Evolutionary conservation across 2,329 filamentous ascomycete species (phyloP), one percentile per base, ranked within the genome.

Genomic region (Colletotrichum sansevieriae): DNA sequence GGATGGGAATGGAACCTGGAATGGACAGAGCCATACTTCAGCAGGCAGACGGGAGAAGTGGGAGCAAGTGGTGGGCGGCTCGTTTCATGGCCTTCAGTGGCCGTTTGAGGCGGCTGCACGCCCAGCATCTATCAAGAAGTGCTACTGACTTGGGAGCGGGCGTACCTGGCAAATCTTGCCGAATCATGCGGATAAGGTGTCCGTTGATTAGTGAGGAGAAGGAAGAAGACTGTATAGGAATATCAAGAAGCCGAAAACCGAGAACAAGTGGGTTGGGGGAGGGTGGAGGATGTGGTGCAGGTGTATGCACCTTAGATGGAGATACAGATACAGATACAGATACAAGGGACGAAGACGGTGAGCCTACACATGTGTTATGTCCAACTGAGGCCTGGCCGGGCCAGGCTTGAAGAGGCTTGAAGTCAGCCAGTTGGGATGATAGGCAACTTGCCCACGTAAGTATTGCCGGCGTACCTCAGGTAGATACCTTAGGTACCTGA

Each of bases 71-170:
- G 33, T n/a, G 10, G 29, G 15, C 37, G 18, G 59, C 66, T 49
- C 46, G 66, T 68, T 68, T 68, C 66, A 68, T 8, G 49, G 62
- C 61, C 55, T 44, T 44, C 41, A 56, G 52, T 65, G 66, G 66
- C 35, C 54, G 66, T 68, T 68, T 68, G 66, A 68, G 65, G 66
- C 66, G 49, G 41, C 62, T 68, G 66, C 62, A 68, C 66, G 62
- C 62, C 55, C 35, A 56, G 66, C 66, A 61, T 51, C 47, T 62
- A 35, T 11, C 9, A 44, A 20, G 57, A 41, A 29, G 13, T 29
- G 29, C 29, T 37, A 12, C 35, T 22, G 58, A 51, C 29, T 12
- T 49, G 43, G 29, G 29, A 29, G 29, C 29, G 29, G 56, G 15
- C 29, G 22, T 20, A 25, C n/a, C 47, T 61, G 55, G 46, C 39